Base-by-base conservation (phyloP, 2,329 filamentous ascomycete species). In the Monosporascus ibericus region DNA sequence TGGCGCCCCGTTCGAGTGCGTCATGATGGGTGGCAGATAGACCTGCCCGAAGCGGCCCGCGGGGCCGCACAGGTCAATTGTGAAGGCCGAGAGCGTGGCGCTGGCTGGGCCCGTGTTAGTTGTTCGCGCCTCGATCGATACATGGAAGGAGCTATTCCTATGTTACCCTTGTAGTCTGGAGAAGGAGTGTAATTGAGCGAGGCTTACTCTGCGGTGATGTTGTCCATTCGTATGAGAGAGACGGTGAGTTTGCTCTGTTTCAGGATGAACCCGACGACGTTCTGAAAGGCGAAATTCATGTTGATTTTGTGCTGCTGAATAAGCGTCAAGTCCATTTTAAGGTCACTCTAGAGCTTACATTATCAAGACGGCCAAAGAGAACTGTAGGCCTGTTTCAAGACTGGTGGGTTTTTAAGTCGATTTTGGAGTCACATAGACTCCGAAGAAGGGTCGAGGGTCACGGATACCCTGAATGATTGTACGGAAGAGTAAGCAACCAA, bases 191-290 rank as follows among this genome's bases (percentile, higher is more conserved):
- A 34, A 34, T 3, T 30, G 30, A 34, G 30, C 30, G 11, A 14
- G 30, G 56, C 60, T 58, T 62, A 63, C 65, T 63, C 56, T 54
- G 66, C 59, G 34, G 62, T 62, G 20, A 67, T 56, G 59, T 49
- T 58, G 52, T 52, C 60, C 52, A 66, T 65, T 18, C 63, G 62
- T 20, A 66, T 59, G 48, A 60, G 34, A 6, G 50, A 50, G 25
- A 65, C 55, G 14, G 48, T 51, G 20, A 66, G 37, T 47, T 58
- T 55, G 58, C 63, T 63, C 25, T 56, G 44, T 17, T 50, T 51
- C 6, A 62, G 36, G 39, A 66, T 52, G 24, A 50, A 54, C 17
- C 57, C 55, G 39, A 61, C 48, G 36, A 61, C 48, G 8, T 52
- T 48, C 42, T 56, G 55, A 36, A 65, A 60, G 47, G 56, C 60